phyloP scores from a whole-genome alignment of 2,329 filamentous ascomycete genomes.

The Curvularia eragrostidis region DNA sequence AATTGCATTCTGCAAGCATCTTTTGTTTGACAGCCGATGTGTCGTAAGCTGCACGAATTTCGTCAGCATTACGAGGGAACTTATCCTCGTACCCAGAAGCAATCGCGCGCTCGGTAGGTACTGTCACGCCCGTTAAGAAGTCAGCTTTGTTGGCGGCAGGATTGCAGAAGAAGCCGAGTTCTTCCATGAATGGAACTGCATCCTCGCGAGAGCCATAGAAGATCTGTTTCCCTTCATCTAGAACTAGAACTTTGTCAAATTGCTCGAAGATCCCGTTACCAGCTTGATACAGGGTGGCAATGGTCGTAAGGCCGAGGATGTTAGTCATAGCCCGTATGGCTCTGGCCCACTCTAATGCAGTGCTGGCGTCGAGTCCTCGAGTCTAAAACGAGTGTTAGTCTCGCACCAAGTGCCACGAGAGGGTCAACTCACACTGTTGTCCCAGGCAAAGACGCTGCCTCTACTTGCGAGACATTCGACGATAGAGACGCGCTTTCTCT shows the following conservation, averaged over 20 bases:
- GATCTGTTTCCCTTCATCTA: constrained; percentile 78
- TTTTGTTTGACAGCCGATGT: no score
- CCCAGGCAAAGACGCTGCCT: constrained; percentile 62
- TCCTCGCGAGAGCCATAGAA: constrained; percentile 68
- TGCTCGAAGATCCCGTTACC: constrained; percentile 59
- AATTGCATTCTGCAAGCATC: no score
- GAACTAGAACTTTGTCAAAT: constrained; percentile 75
- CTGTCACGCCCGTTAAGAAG: constrained; percentile 74
- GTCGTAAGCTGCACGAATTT: constrained; percentile 19
- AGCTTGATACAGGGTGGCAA: constrained; percentile 64
- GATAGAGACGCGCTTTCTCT: constrained; percentile 73
- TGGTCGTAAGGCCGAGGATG: constrained; percentile 56
- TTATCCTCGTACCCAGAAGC: constrained; percentile 47
- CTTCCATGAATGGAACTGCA: constrained; percentile 69
- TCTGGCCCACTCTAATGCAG: constrained; percentile 61
- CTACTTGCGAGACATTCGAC: constrained; percentile 66
- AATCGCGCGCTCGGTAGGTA: constrained; percentile 49
- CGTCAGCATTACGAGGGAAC: constrained; percentile 51
- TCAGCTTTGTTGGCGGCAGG: constrained; percentile 70
- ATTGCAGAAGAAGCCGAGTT: constrained; percentile 68
- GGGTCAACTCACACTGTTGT: constrained; percentile 36
- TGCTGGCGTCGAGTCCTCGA: constrained; percentile 48
- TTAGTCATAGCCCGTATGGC: constrained; percentile 60
- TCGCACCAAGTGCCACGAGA: no score
- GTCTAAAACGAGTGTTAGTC: constrained; percentile 31